phyloP scores from a whole-genome alignment of 441 rosid genomes.

The Pelargonium hybrid region DNA sequence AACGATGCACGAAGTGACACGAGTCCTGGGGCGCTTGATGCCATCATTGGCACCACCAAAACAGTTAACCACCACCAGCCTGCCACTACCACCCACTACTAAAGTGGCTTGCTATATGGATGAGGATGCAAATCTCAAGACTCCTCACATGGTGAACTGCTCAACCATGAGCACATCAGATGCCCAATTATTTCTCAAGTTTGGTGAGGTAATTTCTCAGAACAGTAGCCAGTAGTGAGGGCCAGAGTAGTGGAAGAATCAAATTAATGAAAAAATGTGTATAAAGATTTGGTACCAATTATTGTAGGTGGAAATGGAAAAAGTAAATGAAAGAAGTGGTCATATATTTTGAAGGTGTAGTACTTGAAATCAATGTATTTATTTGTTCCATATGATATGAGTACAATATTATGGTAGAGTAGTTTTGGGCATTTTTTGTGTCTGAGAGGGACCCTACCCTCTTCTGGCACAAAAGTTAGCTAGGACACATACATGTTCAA shows the following conservation, averaged over 20 bases:
- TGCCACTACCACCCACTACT: slow-evolving; percentile 21
- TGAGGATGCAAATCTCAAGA: slow-evolving; percentile 77
- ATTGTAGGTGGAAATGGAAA: slow-evolving; percentile 19
- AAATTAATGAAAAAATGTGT: slow-evolving; percentile 12
- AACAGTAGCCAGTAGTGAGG: slow-evolving; percentile 31
- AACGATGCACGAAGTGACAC: slow-evolving; percentile 80
- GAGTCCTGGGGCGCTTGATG: slow-evolving; percentile 63
- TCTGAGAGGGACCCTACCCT: not conserved
- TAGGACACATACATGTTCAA: too few species aligned
- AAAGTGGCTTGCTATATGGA: slow-evolving; percentile 55
- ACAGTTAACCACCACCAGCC: slow-evolving; percentile 26
- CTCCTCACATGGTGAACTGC: slow-evolving; percentile 69
- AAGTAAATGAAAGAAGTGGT: not conserved
- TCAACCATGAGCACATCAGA: slow-evolving; percentile 94
- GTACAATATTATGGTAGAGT: not conserved
- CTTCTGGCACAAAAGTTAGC: not conserved
- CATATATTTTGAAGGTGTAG: not conserved
- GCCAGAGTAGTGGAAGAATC: slow-evolving; percentile 3
- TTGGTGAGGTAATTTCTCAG: slow-evolving; percentile 89
- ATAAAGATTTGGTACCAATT: slow-evolving; percentile 24
- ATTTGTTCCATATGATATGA: not conserved
- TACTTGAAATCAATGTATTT: not conserved
- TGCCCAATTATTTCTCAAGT: slow-evolving; percentile 81
- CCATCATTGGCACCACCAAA: slow-evolving; percentile 32
- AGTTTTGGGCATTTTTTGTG: not conserved